Evolutionary conservation across 2,329 filamentous ascomycete species (phyloP), one percentile per base, ranked within the genome.

Genomic region (Neopestalotiopsis sp.): DNA sequence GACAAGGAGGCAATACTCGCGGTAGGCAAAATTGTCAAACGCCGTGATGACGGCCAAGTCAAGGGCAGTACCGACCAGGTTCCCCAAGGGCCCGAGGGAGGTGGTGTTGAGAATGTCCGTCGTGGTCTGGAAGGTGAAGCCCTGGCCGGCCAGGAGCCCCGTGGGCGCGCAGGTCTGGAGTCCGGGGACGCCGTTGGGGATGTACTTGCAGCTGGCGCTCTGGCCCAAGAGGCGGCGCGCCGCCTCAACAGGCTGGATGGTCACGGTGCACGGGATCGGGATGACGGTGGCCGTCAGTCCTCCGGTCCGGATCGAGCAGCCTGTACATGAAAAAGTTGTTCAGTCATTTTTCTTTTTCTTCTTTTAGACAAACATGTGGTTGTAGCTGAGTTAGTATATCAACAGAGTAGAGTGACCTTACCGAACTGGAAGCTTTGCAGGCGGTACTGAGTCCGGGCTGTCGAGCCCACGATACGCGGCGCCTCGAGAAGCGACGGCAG

Each of bases 391-490:
- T 24, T 24, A 2, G 24, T 24, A 24, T 24, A 24, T 24, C 24
- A 24, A 24, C 24, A 38, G 6, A 4, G 6, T 6, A 38, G 10
- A 38, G 10, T 10, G 10, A 38, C 6, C 34, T 38, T 38, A n/a
- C 59, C 59, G 34, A 62, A 62, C 59, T 62, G 59, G 59, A 62
- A 62, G 34, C 30, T 62, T 13, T 40, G 14, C 32, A 62, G 32
- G 7, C 34, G n/a, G 59, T 38, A 62, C 6, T 20, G 14, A 12
- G 59, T 62, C n/a, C 59, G 59, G 14, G 34, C 6, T 4, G 59
- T 38, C 1, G 59, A 14, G n/a, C 59, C 59, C 10, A 62, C 32
- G 13, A 62, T 62, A 30, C 59, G 13, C 32, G 59, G 59, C 1
- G 59, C 30, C 28, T 28, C 59, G 5, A 62, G 59, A 13, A 62